Evolutionary conservation across 257 asterid genomes (phyloP), one percentile per base, ranked within the genome.

Genomic region (Primulina eburnea): DNA sequence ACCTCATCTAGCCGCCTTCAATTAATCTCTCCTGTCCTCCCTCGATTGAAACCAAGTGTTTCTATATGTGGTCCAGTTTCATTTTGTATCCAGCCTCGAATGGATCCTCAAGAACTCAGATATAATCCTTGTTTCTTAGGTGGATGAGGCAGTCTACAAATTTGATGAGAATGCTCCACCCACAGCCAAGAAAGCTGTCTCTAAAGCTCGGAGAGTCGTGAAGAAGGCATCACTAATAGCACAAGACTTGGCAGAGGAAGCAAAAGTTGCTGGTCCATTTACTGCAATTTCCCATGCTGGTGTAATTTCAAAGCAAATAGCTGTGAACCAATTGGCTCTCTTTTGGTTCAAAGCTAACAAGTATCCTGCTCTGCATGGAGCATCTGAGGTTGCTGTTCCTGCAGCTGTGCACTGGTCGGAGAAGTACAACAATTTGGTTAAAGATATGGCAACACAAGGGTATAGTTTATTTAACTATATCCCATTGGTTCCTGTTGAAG

Each of bases 401-500:
- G 60, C 74, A 3, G 81, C 70, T 65, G 74, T 74, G 12, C 37
- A 68, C 43, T 71, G 76, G 82, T 68, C 77, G 3, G 71, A 67
- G 70, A 78, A 61, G 65, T 83, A 83, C 33, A 83, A 83, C 80
- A 62, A 74, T 12, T 53, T 76, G 28, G 75, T 78, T 1, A 65
- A 71, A 8, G 73, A 71, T 70, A 20, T 78, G 81, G 70, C 69
- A 33, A 75, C 71, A 28, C 71, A 79, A 53, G 88, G 86, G 14
- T 81, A 81, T 28, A 62, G 62, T 55, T 16, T 78, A 21, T 73
- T 78, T 26, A 37, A 69, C 52, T 76, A 81, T 24, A 20, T 76
- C 16, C 88, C 86, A 3, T 71, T 50, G 34, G 72, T 83, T 65
- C 86, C 88, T 7, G 70, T 74, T 17, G 85, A 83, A n/a, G 86